Evolutionary conservation across 352 stramenopile genomes (phyloP).

Genomic region (Lagenidium giganteum): DNA sequence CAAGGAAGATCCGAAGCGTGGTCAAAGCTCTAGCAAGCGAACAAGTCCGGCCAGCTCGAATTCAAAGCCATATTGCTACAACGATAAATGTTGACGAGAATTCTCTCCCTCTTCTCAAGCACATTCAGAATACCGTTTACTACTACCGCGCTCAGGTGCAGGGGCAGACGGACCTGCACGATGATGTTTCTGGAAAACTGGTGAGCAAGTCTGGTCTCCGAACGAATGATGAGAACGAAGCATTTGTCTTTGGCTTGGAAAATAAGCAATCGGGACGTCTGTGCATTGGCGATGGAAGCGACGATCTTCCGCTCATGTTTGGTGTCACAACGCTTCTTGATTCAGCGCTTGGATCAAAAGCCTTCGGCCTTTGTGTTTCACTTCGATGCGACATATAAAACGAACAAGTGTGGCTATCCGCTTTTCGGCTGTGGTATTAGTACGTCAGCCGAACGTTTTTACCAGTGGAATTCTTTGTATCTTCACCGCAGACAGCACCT

Average conservation of each 20-base stretch:
- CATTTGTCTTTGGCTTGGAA: conserved; percentile 5
- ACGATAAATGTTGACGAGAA: too few species aligned
- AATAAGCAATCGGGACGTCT: background rate
- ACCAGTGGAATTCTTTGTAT: conserved; percentile 11
- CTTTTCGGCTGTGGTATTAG: conserved; percentile 8
- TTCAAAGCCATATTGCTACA: too few species aligned
- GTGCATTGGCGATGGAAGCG: conserved; percentile 1
- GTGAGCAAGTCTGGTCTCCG: too few species aligned
- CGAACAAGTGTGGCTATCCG: conserved; percentile 9
- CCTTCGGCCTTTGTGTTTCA: conserved; percentile 13
- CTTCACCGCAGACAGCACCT: background rate
- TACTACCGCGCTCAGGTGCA: too few species aligned
- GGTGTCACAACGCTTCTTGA: conserved; percentile 2
- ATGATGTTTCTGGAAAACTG: too few species aligned
- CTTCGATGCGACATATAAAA: conserved; percentile 15
- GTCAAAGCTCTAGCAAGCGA: too few species aligned
- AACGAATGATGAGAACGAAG: too few species aligned
- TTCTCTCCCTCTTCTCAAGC: too few species aligned
- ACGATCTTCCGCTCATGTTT: conserved; percentile 5
- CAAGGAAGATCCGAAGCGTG: too few species aligned
- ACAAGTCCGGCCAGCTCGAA: too few species aligned
- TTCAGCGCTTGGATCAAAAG: conserved; percentile 4
- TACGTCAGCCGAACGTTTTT: conserved; percentile 1
- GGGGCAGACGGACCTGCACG: too few species aligned
- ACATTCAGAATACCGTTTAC: too few species aligned